These are phyloP conservation scores for Yarrowia yakushimensis DNA, from an alignment of 805 yeast genomes.

Conservation along the genomic window DNA sequence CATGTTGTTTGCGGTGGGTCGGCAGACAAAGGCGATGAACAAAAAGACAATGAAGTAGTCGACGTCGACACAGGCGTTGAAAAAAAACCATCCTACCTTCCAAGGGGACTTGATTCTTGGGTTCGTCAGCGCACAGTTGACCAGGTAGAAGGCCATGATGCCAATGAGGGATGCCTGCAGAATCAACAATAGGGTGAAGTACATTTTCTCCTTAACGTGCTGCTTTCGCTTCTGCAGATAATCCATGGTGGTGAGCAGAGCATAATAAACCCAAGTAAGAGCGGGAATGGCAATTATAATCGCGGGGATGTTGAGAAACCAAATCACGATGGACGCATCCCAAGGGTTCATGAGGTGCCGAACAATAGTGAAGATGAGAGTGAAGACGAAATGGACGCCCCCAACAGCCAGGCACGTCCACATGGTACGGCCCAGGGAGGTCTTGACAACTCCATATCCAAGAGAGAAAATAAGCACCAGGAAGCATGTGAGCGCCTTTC, in stretches of 20 bases:
- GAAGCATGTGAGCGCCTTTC: slow-evolving; percentile 85
- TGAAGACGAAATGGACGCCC: slow-evolving; percentile 52
- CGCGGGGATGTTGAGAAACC: slow-evolving; percentile 67
- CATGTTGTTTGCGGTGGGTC: slow-evolving; percentile 94
- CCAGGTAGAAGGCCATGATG: slow-evolving; percentile 64
- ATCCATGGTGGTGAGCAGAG: slow-evolving; percentile 71
- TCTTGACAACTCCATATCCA: slow-evolving; percentile 93
- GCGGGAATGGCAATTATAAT: slow-evolving; percentile 64
- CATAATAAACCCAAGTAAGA: slow-evolving; percentile 68
- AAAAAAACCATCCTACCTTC: slow-evolving; percentile 83
- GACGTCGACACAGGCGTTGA: slow-evolving; percentile 93
- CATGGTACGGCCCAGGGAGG: slow-evolving; percentile 80
- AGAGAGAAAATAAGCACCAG: slow-evolving; percentile 76
- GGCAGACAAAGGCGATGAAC: slow-evolving; percentile 86
- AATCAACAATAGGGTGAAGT: slow-evolving; percentile 69
- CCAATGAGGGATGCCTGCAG: slow-evolving; percentile 64
- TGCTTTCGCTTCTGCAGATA: slow-evolving; percentile 82
- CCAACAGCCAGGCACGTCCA: slow-evolving; percentile 61
- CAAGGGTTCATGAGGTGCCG: slow-evolving; percentile 49
- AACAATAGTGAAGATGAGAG: slow-evolving; percentile 52
- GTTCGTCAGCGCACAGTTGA: slow-evolving; percentile 65
- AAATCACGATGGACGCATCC: slow-evolving; percentile 45
- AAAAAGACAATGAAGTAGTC: slow-evolving; percentile 81
- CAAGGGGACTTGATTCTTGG: slow-evolving; percentile 84
- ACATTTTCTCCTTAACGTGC: slow-evolving; percentile 83